Base-by-base conservation (phyloP, 1,284 basidiomycete genomes). In the Boletus smithii region DNA sequence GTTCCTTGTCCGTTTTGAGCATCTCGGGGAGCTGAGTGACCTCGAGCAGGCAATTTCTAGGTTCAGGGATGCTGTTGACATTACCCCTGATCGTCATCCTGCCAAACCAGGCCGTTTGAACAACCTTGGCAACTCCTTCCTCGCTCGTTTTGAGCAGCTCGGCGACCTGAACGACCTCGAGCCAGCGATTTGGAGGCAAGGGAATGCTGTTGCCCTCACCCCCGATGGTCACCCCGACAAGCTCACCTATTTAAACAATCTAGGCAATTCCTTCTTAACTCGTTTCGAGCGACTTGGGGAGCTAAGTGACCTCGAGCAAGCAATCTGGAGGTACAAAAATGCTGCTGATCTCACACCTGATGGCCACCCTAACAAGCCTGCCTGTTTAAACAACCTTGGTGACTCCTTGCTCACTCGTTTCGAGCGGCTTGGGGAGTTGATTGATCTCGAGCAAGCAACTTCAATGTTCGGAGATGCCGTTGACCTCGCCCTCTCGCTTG, bases 1-100 rank as follows among this genome's bases (percentile, higher is more conserved):
- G 0, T 23, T 53, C 8, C 1, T 33, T 5, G 9, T 8, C n/a
- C 50, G 50, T 30, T 51, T 51, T 18, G 5, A 36, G 8, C 11
- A n/a, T 22, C 3, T 35, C 2, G 24, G 32, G 4, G 23, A 23
- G 8, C 23, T n/a, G 2, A n/a, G 4, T 14, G 49, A 50, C 16
- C 31, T 50, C 4, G 49, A 51, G n/a, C 18, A 39, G 16, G 49
- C 49, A 5, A 51, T 50, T 20, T 35, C 20, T 3, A 52, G 9
- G 10, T 16, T 26, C 8, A 23, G 4, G 17, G 16, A 36, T 9
- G 49, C 49, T 24, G 22, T 40, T 3, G 8, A 27, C 2, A 43
- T 40, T 10, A 38, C 30, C 11, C 50, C 43, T 8, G 23, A 53
- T 9, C 26, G 24, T 7, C 50, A 42, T 20, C 26, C 35, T 5